Evolutionary conservation across 768 basidiomycete species (phyloP), one percentile per base, ranked within the genome.

Genomic region (Rhodosporidiobolus sp.): DNA sequence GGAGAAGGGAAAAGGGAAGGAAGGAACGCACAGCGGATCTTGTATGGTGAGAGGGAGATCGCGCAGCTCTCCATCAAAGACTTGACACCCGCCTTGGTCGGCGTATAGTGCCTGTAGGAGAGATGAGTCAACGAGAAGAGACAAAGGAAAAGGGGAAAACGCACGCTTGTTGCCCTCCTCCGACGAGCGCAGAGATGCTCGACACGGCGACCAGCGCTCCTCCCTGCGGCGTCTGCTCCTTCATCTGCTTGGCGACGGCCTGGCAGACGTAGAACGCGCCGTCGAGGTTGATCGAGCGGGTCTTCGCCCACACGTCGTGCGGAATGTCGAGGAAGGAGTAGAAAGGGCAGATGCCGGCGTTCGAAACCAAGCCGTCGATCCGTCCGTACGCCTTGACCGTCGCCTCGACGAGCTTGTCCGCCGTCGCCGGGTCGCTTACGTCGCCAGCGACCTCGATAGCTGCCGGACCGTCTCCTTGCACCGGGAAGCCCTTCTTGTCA

Each of bases 151-250:
- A 53, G 38, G 54, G 60, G 69, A 35, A 26, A 24, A 73, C 82
- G 63, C 73, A 86, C 85, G 85, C 86, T 81, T 90, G 89, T 67
- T 86, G 82, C 73, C 86, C 89, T 24, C 90, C 90, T 14, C 90
- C 90, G 58, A 90, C 89, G 26, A 90, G 84, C 0, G 89, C 90
- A 35, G 88, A 89, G 69, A 90, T 90, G n/a, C 87, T 89, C 19
- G 89, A 88, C 35, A 90, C 86, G 30, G 86, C 88, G 50, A 91
- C 87, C 77, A 91, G 89, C 7, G 87, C 86, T 8, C 90, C 90
- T 7, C 89, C 89, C 78, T 87, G 87, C 4, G 88, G 88, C 12
- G 79, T 82, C 76, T 90, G 90, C 24, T 75, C 81, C 72, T 86
- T 86, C 90, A 91, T 91, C 78, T 88, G 88, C 71, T 87, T 88